Evolutionary conservation across 306 rosid genomes (phyloP), one percentile per base, ranked within the genome.

Genomic region (Vachellia collinsii): DNA sequence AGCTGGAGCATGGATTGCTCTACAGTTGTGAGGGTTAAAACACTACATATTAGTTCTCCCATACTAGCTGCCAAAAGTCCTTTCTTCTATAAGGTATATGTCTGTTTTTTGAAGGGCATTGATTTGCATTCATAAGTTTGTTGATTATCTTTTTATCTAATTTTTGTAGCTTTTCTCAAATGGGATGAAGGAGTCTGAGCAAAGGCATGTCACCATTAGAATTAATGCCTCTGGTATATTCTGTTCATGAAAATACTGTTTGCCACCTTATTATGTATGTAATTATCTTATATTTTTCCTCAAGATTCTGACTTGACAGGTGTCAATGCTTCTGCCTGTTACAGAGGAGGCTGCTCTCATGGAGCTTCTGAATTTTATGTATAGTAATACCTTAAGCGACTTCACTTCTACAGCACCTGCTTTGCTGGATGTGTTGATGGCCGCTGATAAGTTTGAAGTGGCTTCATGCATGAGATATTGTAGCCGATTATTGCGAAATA

Each of bases 131-230:
- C 8, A 5, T 58, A 3, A 64, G 44, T 11, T 63, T 70, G 64
- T 72, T 85, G 8, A 83, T 79, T 74, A 14, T 36, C 43, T 76
- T 79, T 16, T 61, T 61, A 22, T 80, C 17, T 39, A 43, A 70
- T 43, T 44, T 76, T 50, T 78, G 22, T 80, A 96, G 99, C 89
- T 96, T 43, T 96, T 96, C 80, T 93, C 99, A 19, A 95, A 96
- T 67, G 99, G 99, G 74, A 96, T 96, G 99, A 96, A 86, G 88
- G 99, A 96, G 77, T 96, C 99, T 7, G 98, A 93, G 81, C 97
- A 96, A 71, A 86, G 94, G 42, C 94, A 89, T 53, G 98, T 95
- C 77, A 90, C 97, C 81, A 83, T 95, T 47, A 88, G 94, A 66
- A 91, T 93, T 54, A 81, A 77, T 78, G 96, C 93, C 58, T 90